phyloP scores from a whole-genome alignment of 1,139 yeast genomes.

The Protomyces lactucae-debilis region DNA sequence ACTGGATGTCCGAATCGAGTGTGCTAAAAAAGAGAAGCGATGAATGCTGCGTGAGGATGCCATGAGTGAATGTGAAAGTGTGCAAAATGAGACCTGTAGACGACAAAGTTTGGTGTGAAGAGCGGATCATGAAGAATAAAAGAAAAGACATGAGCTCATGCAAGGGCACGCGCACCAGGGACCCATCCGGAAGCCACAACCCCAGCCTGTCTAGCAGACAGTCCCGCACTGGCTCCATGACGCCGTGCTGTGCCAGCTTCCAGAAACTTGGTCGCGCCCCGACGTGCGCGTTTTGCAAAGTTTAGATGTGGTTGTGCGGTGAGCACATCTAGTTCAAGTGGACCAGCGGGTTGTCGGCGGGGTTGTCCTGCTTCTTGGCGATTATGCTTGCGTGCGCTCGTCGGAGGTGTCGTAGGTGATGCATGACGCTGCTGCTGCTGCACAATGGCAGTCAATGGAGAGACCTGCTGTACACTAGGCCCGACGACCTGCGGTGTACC shows the following conservation, averaged over 20 bases:
- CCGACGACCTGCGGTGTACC: not conserved
- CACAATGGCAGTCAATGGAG: not conserved
- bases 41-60: too few relatives aligned
- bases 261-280: slow-evolving; percentile 5
- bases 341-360: slow-evolving; percentile 14
- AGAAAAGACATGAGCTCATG: too few relatives aligned
- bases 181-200: not conserved
- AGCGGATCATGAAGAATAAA: too few relatives aligned
- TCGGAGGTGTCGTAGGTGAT: not conserved
- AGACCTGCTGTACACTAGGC: not conserved
- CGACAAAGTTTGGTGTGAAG: too few relatives aligned
- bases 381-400: not conserved
- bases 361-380: not conserved
- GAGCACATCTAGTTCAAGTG: slow-evolving; percentile 9
- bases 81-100: too few relatives aligned
- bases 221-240: not conserved
- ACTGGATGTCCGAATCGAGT: too few relatives aligned
- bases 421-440: not conserved
- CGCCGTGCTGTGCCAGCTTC: slow-evolving; percentile 16
- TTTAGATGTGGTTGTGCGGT: slow-evolving; percentile 1
- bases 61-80: too few relatives aligned
- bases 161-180: not conserved
- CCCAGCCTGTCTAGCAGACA: not conserved
- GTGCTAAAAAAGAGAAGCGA: too few relatives aligned
- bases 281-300: slow-evolving; percentile 8